Evolutionary conservation across 495 filamentous ascomycete genomes (phyloP), one percentile per base, ranked within the genome.

Genomic region (Xeromyces bisporus): DNA sequence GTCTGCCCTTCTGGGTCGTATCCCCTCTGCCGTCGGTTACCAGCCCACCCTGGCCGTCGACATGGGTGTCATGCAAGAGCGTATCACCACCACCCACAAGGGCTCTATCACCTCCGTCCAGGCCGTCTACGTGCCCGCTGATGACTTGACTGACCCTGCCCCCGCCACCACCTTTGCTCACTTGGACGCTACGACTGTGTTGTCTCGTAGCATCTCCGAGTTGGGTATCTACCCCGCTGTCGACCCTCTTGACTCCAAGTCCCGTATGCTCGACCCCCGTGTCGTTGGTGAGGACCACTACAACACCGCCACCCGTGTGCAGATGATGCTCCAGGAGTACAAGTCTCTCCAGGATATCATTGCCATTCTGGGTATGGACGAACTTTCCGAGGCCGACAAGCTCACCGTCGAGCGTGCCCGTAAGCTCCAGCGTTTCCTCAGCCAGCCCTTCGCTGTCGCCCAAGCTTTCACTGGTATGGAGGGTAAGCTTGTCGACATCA

Each of bases 311-410:
- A 80, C 77, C 56, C 73, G 74, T 44, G 89, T 97, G 55, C 89
- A 97, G 70, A 80, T 86, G 69, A 96, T 93, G 69, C 73, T 97
- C 58, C 89, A 97, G 67, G 91, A 94, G 73, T 97, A 97, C 80
- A 97, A 96, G 80, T 94, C 87, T 35, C 80, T 97, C 40, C 89
- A 97, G 63, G 89, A 97, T 72, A 97, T 97, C 74, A 97, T 97
- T 72, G 89, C 89, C 65, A 97, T 97, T 80, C 62, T 96, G 54
- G 89, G 89, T 75, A 94, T 96, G 91, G 91, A 97, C 66, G 91
- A 97, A 60, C 66, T 96, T 61, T 93, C 86, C 41, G 91, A 94
- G 69, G 77, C 80, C 46, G 91, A 97, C 59, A 96, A 97, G 78
- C 74, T 97, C 47, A 96, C 91, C 43, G 89, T 97, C 73, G 89